Percentiles rank a stretch among this genome's conserved stretches.
Conservation (phyloP, 2,329 filamentous ascomycete genomes). For the Exophiala aquamarina region DNA sequence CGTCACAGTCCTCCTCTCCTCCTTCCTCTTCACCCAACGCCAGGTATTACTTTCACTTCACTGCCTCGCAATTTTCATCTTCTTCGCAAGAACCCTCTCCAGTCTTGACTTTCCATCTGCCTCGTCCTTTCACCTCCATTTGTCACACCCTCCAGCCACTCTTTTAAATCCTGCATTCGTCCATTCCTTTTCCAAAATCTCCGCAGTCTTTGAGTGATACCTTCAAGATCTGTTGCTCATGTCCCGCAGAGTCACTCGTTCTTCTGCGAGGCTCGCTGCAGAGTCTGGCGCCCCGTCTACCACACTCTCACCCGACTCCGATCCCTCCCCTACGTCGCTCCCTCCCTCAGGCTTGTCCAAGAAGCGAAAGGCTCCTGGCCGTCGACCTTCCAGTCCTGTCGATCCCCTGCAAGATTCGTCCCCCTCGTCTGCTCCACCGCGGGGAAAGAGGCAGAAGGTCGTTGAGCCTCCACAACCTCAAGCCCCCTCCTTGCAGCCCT, state of each 20-base stretch:
- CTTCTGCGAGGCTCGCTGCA: conserved; percentile 86
- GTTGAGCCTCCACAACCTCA: conserved; percentile 50
- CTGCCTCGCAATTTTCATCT: conserved; percentile 16
- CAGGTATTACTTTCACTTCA: conserved; percentile 11
- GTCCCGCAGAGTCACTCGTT: conserved; percentile 95
- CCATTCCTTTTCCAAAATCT: conserved; percentile 7
- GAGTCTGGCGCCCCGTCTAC: conserved; percentile 47
- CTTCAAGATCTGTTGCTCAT: conserved; percentile 65
- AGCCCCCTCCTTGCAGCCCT: conserved; percentile 32
- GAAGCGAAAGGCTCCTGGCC: conserved; percentile 72
- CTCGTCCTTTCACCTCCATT: conserved; percentile 8
- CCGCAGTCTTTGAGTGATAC: conserved; percentile 7
- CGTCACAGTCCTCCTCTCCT: neutral
- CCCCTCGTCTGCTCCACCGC: conserved; percentile 45
- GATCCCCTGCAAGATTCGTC: conserved; percentile 31
- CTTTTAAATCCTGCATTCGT: conserved; percentile 6
- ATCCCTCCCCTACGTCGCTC: conserved; percentile 24
- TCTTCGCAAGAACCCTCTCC: conserved; percentile 13
- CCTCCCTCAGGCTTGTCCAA: conserved; percentile 42
- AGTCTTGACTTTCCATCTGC: conserved; percentile 11
- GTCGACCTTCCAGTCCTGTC: conserved; percentile 51
- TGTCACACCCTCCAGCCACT: conserved; percentile 9
- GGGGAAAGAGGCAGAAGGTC: conserved; percentile 68
- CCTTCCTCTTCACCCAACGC: neutral
- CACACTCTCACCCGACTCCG: conserved; percentile 33